A percentile compares a stretch with the other conserved stretches of the same genome.
Evolutionary conservation across 2,329 filamentous ascomycete genomes (phyloP).

Genomic region (Microdochium nivale): DNA sequence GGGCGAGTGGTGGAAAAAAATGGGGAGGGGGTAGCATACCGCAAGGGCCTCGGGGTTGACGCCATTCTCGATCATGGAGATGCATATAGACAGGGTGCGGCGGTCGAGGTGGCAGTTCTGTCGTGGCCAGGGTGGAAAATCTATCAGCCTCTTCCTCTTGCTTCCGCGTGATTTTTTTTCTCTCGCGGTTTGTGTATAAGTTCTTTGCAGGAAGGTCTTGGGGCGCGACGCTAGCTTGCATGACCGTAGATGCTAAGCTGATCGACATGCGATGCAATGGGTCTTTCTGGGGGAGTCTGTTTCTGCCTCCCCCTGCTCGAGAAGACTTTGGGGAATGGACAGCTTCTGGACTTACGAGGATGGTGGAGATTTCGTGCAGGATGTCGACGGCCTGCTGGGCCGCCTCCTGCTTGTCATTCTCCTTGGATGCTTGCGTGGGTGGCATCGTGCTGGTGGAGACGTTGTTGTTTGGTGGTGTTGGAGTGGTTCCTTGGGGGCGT

Average conservation of each 20-base stretch:
- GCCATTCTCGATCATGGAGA: constrained; percentile 94
- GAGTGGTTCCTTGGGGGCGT: too few relatives aligned
- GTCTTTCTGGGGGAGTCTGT: too few relatives aligned
- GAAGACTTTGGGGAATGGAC: background rate
- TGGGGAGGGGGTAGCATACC: constrained; percentile 42
- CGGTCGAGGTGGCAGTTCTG: constrained; percentile 95
- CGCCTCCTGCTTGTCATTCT: constrained; percentile 60
- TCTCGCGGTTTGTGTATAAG: too few relatives aligned
- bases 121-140: constrained; percentile 89
- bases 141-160: constrained; percentile 35
- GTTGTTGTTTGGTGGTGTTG: background rate
- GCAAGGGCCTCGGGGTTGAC: constrained; percentile 93
- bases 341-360: constrained; percentile 57
- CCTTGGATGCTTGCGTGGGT: constrained; percentile 33
- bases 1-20: background rate
- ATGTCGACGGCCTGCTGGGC: constrained; percentile 79
- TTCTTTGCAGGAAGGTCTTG: too few relatives aligned
- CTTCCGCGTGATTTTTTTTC: too few relatives aligned
- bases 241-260: too few relatives aligned
- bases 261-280: too few relatives aligned
- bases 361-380: constrained; percentile 75
- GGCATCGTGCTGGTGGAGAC: constrained; percentile 18
- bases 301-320: too few relatives aligned
- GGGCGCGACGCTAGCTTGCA: too few relatives aligned
- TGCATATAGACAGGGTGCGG: constrained; percentile 85